phyloP scores from a whole-genome alignment of 2,329 filamentous ascomycete species.

The Colletotrichum lupini region DNA sequence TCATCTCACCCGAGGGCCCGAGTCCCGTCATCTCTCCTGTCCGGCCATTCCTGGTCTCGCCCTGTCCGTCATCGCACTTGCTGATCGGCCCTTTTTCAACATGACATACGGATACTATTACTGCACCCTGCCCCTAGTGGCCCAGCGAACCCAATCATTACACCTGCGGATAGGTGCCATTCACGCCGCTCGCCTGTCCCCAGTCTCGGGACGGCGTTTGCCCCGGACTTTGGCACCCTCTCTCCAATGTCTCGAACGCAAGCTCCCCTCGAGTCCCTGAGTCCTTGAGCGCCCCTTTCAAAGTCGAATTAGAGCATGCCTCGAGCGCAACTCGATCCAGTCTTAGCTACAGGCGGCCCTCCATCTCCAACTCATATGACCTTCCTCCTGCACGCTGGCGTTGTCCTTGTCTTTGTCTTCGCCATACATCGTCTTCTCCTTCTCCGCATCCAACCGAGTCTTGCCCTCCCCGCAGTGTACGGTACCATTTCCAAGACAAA shows the following conservation, averaged over 20 bases:
- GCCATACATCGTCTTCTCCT: not conserved
- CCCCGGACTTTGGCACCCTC: not conserved
- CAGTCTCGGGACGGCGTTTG: constrained; percentile 1
- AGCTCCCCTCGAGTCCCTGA: not conserved
- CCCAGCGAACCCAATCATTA: not conserved
- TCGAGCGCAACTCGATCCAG: not conserved
- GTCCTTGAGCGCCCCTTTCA: not conserved
- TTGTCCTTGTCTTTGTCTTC: not conserved
- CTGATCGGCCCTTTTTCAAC: constrained; percentile 28
- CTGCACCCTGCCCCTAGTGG: constrained; percentile 2
- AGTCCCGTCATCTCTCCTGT: not conserved
- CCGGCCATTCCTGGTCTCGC: not conserved
- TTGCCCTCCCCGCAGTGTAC: not conserved
- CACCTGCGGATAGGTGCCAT: not conserved
- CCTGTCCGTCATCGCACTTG: constrained; percentile 15
- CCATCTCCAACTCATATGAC: constrained; percentile 18
- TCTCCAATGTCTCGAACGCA: not conserved
- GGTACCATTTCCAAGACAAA: not conserved
- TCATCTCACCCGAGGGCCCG: not conserved
- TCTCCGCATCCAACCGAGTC: not conserved
- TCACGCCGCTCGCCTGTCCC: not conserved
- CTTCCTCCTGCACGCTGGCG: not conserved
- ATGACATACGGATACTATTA: constrained; percentile 15
- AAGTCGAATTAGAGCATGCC: not conserved
- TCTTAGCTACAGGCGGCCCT: constrained; percentile 10